phyloP scores from a whole-genome alignment of 768 basidiomycete genomes.

The Boletus sp. region DNA sequence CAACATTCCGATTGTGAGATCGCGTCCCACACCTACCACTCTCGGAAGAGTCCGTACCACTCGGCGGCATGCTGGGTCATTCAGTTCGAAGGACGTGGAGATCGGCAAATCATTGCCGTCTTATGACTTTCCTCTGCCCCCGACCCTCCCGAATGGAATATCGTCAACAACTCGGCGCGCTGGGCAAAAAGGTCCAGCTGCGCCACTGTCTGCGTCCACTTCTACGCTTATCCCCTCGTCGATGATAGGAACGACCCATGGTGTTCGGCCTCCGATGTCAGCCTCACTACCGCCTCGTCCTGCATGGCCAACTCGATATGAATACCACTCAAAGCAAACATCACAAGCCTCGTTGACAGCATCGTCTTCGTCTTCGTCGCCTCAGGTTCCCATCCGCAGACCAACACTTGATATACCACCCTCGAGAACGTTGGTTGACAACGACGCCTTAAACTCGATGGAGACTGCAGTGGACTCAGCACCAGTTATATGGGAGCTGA shows the following conservation, averaged over 20 bases:
- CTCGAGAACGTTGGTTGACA: conserved; percentile 68
- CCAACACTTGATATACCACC: conserved; percentile 48
- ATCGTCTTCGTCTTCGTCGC: conserved; percentile 38
- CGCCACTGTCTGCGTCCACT: conserved; percentile 33
- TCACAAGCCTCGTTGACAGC: conserved; percentile 44
- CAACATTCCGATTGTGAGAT: conserved; percentile 30
- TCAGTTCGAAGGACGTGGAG: conserved; percentile 89
- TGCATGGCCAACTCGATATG: conserved; percentile 9
- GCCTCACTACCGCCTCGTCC: conserved; percentile 15
- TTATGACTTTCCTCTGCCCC: conserved; percentile 41
- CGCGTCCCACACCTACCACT: conserved; percentile 26
- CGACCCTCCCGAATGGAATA: conserved; percentile 24
- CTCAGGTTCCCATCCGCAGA: conserved; percentile 25
- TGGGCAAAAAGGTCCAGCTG: conserved; percentile 48
- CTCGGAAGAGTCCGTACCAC: conserved; percentile 52
- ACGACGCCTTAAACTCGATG: conserved; percentile 77
- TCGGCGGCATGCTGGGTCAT: conserved; percentile 90
- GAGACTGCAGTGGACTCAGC: conserved; percentile 77
- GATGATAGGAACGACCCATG: conserved; percentile 2
- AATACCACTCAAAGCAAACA: conserved; percentile 41
- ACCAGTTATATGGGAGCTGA: conserved; percentile 77
- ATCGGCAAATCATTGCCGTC: conserved; percentile 78
- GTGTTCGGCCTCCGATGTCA: conserved; percentile 6
- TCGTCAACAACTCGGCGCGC: conserved; percentile 42
- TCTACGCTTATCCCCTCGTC: conserved; percentile 16